Base-by-base conservation (phyloP, 2,329 filamentous ascomycete species). In the Dactylellina leptospora region DNA sequence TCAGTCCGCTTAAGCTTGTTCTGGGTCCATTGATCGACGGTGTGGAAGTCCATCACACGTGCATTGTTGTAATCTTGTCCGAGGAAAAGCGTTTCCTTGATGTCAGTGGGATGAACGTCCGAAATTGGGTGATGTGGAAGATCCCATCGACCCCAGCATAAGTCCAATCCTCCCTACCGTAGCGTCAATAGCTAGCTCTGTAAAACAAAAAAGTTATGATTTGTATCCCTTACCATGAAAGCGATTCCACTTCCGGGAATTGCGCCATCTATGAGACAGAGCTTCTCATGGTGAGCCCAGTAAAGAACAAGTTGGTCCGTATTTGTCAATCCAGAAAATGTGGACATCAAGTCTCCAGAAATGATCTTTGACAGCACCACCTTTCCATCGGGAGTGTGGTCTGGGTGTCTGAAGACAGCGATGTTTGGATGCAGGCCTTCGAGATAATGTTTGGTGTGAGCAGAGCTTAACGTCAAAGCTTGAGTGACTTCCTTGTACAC, bases 11-110 rank as follows among this genome's bases (percentile, higher is more conserved):
- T 90, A 18, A 97, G 85, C 78, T 96, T 92, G 79, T 96, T 96
- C 74, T 92, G 86, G 74, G 93, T 85, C 86, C 89, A 96, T 73
- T 95, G 85, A 18, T 85, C 81, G 20, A 93, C 90, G 76, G 91
- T 87, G 47, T 87, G 84, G 79, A 95, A 93, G 79, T 95, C 93
- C 78, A 90, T 90, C 30, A 96, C 87, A 55, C 88, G 84, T 22
- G 92, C 91, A 76, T 96, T 96, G 81, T 96, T 96, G 82, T 91
- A 96, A 77, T 96, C 93, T 78, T 96, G 93, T 0, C 93, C 92
- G 0, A 92, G 91, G 79, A 93, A 96, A 9, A 96, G 80, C 44
- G 91, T 91, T 23, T 85, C 82, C 68, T 91, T 86, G 22, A 96
- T 78, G 78, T 96, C 86, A 2, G 86, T 86, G 0, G 92, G 91